Evolutionary conservation across 768 basidiomycete genomes (phyloP).

Genomic region (Lyophyllum shimeji): DNA sequence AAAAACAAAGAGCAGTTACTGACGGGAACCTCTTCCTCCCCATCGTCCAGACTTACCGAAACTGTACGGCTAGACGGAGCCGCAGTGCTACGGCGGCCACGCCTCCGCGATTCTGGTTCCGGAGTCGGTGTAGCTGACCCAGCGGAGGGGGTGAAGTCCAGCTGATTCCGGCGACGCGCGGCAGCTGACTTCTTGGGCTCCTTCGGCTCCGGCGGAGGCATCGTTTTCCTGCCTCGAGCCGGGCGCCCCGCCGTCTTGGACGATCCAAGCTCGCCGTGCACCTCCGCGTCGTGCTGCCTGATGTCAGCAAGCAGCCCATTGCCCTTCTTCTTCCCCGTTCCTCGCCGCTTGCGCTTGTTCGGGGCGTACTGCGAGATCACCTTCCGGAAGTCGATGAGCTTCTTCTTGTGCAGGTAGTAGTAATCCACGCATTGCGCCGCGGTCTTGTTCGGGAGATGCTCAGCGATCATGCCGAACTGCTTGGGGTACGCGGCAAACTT

Average conservation of each 20-base stretch:
- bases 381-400: constrained; percentile 79
- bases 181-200: constrained; percentile 31
- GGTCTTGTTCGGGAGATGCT: constrained; percentile 79
- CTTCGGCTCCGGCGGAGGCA: constrained; percentile 19
- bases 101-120: constrained; percentile 50
- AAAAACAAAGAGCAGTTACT: constrained; percentile 3
- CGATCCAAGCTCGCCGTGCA: constrained; percentile 35
- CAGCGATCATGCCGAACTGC: constrained; percentile 92
- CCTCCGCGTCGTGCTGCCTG: constrained; percentile 67
- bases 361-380: constrained; percentile 66
- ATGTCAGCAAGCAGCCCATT: constrained; percentile 83
- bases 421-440: constrained; percentile 86
- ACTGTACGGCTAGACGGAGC: constrained; percentile 20
- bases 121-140: constrained; percentile 56
- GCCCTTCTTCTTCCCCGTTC: constrained; percentile 73
- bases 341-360: constrained; percentile 62
- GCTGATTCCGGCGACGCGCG: constrained; percentile 42
- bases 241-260: constrained; percentile 34
- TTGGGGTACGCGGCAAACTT: constrained; percentile 87
- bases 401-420: constrained; percentile 95
- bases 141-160: constrained; percentile 49
- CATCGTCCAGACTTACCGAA: constrained; percentile 18
- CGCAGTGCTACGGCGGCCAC: constrained; percentile 21
- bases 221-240: constrained; percentile 42
- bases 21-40: constrained; percentile 22